Base-by-base conservation (phyloP, 2,329 filamentous ascomycete species). In the Apiospora hydei region DNA sequence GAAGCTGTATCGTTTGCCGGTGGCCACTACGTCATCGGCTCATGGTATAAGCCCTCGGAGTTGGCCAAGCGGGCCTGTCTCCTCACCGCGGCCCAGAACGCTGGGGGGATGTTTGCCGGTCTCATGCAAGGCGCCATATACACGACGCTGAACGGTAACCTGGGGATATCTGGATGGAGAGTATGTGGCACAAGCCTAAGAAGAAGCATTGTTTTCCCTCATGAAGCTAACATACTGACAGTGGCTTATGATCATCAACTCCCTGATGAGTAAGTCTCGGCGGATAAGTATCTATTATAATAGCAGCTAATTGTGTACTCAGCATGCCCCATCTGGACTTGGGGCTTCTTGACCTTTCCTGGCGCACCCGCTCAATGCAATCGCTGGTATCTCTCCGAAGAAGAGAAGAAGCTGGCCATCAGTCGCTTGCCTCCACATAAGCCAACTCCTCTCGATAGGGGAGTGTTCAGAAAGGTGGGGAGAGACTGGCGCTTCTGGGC, bases 31-130 rank as follows among this genome's bases (percentile, higher is more conserved):
- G 86, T 91, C 72, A 83, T 91, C 0, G 88, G 89, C 1, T 87
- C 86, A 0, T 91, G 89, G 89, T 91, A 91, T 76, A 90, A 85
- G 0, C 84, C 85, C 69, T 82, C 83, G n/a, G 89, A 91, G 78
- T 85, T 91, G 0, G 89, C 88, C 4, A 91, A 91, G 77, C 84
- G 90, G 4, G 87, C 84, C 43, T 89, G 88, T 7, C 86, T 92
- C 70, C 91, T 91, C 78, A 90, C 88, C 1, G 85, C 88, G 0
- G 88, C 87, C 1, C 89, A 88, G 0, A 82, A 90, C 2, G 88
- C 88, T 0, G 89, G 89, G 0, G 89, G 86, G 0, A 88, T 91
- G 85, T 88, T 91, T 69, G 86, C 87, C 14, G 90, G 90, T 0
- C 89, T 91, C 78, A 87, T 92, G 71, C 89, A 91, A 77, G 88